Evolutionary conservation across 2,329 filamentous ascomycete species (phyloP), one percentile per base, ranked within the genome.

Genomic region (Fusarium liriodendri): DNA sequence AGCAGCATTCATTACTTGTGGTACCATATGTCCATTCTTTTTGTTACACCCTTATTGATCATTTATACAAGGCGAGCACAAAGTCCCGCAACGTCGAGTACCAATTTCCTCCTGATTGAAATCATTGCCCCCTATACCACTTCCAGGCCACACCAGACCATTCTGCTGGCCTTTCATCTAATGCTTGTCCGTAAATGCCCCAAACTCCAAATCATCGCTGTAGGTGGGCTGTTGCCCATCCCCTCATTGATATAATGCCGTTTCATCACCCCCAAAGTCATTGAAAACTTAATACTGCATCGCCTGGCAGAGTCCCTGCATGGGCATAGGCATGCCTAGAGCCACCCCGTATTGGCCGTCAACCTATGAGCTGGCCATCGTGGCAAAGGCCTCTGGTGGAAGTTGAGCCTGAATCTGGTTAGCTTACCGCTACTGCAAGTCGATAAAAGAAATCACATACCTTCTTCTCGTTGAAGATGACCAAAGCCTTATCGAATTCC

Each of bases 381-480:
- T 62, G 52, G 73, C 76, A 64, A 89, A 89, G 60, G 88, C 88
- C 52, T 87, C 84, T 5, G 85, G 74, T 42, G 88, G 88, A 64
- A 90, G 79, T 72, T 86, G 80, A 20, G 82, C 79, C 85, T 87
- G 20, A 55, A 50, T n/a, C 9, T 37, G 16, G n/a, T 76, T 67
- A 78, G 76, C 60, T 14, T 25, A 45, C 20, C 18, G 18, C 45
- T n/a, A 11, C 29, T 13, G 2, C 9, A 18, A 25, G 20, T 29
- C 2, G 8, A 67, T 14, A 33, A 40, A 27, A 11, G 9, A 13
- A 57, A 62, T 37, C 32, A 77, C 86, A 80, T 85, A 93, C 94
- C 87, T 92, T 95, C 66, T 94, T 91, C 74, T 92, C 89, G 71
- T 92, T 89, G 80, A 98, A 98, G 35, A 94, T 90, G 63, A 88